Percentiles rank a stretch among this genome's conserved stretches.
Conservation (phyloP, 331 rosid genomes). For the Malus hybrid region DNA sequence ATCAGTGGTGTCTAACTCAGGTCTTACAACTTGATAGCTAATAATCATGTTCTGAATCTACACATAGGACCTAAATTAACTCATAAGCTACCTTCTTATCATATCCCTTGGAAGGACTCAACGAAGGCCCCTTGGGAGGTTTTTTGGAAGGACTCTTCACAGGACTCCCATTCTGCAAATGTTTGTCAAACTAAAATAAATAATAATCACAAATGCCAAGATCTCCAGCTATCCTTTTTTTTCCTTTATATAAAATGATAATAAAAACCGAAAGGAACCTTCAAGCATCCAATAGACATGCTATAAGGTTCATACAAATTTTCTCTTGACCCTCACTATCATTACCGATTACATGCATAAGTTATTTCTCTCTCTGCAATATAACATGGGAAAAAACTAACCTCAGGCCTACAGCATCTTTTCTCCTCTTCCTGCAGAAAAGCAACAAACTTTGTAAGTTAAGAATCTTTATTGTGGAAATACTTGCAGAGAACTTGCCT, state of each 20-base stretch:
- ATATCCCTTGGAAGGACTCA: neutral
- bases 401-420: constrained; percentile 20
- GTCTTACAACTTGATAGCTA: neutral
- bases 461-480: neutral
- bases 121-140: neutral
- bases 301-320: neutral
- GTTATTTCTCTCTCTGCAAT: neutral
- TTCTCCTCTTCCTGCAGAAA: constrained; percentile 27
- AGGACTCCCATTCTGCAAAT: constrained; percentile 15
- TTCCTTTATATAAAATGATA: neutral
- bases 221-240: neutral
- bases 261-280: neutral
- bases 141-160: constrained; percentile 4
- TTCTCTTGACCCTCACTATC: neutral
- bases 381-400: neutral
- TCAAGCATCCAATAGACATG: neutral
- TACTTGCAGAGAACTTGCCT: neutral
- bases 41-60: neutral
- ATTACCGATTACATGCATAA: neutral
- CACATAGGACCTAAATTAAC: constrained; percentile 12
- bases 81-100: neutral
- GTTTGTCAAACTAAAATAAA: neutral
- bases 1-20: neutral
- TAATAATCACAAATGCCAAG: neutral
- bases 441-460: neutral